A percentile compares a stretch with the other conserved stretches of the same genome.
These are phyloP conservation scores for Balamuthia mandrillaris DNA, from an alignment of 208 protist species.

Conservation along the genomic window DNA sequence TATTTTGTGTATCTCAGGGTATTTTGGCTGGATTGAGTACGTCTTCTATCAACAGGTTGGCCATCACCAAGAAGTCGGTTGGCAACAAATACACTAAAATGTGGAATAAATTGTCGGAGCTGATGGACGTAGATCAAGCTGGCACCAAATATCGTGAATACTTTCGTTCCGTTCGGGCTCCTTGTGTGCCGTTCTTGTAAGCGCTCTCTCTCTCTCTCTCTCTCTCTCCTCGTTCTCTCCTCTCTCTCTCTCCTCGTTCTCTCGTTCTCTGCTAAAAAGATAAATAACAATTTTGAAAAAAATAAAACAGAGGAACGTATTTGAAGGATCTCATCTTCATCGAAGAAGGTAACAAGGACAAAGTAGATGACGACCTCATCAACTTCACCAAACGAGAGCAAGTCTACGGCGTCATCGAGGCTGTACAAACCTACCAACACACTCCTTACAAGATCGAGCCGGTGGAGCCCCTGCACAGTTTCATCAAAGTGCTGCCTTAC, in stretches of 20 bases:
- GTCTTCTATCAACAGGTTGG: no score
- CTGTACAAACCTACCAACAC: slow-evolving; percentile 37
- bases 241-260: background rate
- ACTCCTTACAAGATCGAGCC: background rate
- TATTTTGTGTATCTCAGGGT: background rate
- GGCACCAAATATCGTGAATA: background rate
- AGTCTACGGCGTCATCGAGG: slow-evolving; percentile 17
- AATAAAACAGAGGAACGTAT: slow-evolving; percentile 55
- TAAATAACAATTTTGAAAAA: background rate
- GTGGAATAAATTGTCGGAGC: background rate
- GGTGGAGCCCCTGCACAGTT: slow-evolving; percentile 1
- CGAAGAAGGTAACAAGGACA: slow-evolving; percentile 67
- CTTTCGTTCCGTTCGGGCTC: slow-evolving; percentile 21
- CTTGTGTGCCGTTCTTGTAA: slow-evolving; percentile 55
- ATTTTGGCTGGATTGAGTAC: no score
- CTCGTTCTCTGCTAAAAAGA: background rate
- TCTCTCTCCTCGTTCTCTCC: background rate
- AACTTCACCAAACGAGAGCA: slow-evolving; percentile 44
- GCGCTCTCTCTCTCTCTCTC: no score
- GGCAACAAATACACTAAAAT: no score
- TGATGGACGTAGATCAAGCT: no score
- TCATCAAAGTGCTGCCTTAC: slow-evolving; percentile 5
- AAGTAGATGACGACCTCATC: slow-evolving; percentile 36
- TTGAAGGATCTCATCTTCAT: slow-evolving; percentile 69
- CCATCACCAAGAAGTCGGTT: no score